A percentile compares a stretch with the other conserved stretches of the same genome.
Evolutionary conservation across 495 filamentous ascomycete species (phyloP).

Genomic region (Penicillium cinerascens): DNA sequence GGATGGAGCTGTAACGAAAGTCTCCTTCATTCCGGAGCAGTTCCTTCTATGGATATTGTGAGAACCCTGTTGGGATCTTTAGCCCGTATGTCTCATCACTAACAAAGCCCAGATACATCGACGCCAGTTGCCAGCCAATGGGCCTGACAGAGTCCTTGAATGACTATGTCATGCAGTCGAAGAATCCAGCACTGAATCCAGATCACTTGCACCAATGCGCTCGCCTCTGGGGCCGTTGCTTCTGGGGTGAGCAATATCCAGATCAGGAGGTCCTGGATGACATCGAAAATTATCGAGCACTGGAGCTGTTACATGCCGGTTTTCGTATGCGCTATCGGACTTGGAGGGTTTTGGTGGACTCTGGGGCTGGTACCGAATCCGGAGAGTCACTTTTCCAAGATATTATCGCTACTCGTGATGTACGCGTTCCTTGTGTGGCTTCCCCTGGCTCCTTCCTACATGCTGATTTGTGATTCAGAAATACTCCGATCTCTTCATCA

Average conservation of each 20-base stretch:
- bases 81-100: not conserved
- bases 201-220: slow-evolving; percentile 39
- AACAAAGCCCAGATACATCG: slow-evolving; percentile 32
- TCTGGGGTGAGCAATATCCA: slow-evolving; percentile 46
- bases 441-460: no score
- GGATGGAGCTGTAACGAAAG: slow-evolving; percentile 13
- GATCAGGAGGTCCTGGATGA: slow-evolving; percentile 47
- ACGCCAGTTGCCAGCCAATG: slow-evolving; percentile 32
- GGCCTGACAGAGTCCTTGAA: slow-evolving; percentile 37
- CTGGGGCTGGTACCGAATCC: slow-evolving; percentile 27
- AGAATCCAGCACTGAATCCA: slow-evolving; percentile 36
- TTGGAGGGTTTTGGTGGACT: slow-evolving; percentile 36
- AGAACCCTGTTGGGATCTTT: not conserved
- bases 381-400: slow-evolving; percentile 33
- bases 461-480: slow-evolving; percentile 16
- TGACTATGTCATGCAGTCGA: slow-evolving; percentile 34
- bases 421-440: slow-evolving; percentile 10
- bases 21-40: slow-evolving; percentile 42
- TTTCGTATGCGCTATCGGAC: slow-evolving; percentile 37
- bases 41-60: slow-evolving; percentile 42
- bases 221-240: slow-evolving; percentile 42
- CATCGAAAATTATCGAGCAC: slow-evolving; percentile 43
- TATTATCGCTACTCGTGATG: slow-evolving; percentile 32
- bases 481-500: slow-evolving; percentile 43
- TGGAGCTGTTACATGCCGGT: slow-evolving; percentile 37